Evolutionary conservation across 2,329 filamentous ascomycete species (phyloP), one percentile per base, ranked within the genome.

Genomic region (Aspergillus sp.): DNA sequence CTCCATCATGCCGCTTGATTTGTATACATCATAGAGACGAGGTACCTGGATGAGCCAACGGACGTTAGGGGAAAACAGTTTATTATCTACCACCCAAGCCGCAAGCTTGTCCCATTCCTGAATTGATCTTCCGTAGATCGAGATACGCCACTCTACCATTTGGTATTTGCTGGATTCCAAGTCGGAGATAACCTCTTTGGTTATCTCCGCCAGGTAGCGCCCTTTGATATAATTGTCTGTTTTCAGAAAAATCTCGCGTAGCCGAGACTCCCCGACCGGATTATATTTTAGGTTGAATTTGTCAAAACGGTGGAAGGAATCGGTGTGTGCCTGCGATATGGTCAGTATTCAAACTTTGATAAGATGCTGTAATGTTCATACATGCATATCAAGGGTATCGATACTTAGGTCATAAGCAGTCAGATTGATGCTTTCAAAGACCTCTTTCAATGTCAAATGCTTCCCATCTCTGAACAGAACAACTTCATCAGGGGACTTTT

Each of bases 211-310:
- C 35, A 98, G 74, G 63, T 98, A 98, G 39, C 91, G 86, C 31
- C 93, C 93, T 53, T 95, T 83, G 62, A 98, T 95, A 66, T 90
- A 91, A 64, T 98, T 98, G 69, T 98, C 93, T 7, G 93, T 98
- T 73, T 98, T 98, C 43, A 98, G 74, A 65, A 98, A 98, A 56
- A 98, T 98, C n/a, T 93, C 95, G 59, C 93, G 83, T 44, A 98
- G 73, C 43, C 93, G 84, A 35, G 93, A 97, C 69, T 98, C 93
- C 39, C 93, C 93, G 48, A 98, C 84, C 1, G 93, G 93, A 57
- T 98, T 98, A 65, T 98, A 98, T 66, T 98, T 98, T 44, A 98
- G 75, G 64, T 98, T 98, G 77, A 98, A 98, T 67, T 98, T 98
- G 74, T 98, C 93, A 64, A 98, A 98, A 4, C 93, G 88, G 68